These are phyloP conservation scores for Bathelium albidoporum DNA, from an alignment of 495 filamentous ascomycete genomes.

Conservation along the genomic window DNA sequence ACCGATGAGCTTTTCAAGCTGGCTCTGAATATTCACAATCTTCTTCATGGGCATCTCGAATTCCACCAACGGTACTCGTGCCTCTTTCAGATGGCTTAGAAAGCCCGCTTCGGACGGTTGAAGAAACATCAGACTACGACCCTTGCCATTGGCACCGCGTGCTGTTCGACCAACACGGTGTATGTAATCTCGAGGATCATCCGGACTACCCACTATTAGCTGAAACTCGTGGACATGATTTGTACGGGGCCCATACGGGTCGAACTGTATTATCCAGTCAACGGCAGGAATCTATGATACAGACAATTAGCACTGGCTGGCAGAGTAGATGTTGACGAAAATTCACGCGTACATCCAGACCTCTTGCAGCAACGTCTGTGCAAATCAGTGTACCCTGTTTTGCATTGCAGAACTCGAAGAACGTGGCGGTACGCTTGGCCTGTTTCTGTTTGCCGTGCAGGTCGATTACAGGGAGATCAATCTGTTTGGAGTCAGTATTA, in stretches of 20 bases:
- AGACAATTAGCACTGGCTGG: slow-evolving; percentile 5
- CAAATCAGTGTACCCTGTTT: slow-evolving; percentile 82
- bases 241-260: slow-evolving; percentile 61
- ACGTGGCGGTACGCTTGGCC: slow-evolving; percentile 91
- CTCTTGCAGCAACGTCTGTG: slow-evolving; percentile 91
- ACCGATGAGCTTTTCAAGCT: slow-evolving; percentile 84
- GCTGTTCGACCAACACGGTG: slow-evolving; percentile 95
- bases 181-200: slow-evolving; percentile 88
- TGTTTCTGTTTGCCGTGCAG: slow-evolving; percentile 93
- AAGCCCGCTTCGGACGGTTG: slow-evolving; percentile 90
- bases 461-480: slow-evolving; percentile 57
- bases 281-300: slow-evolving; percentile 66
- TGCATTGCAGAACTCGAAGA: slow-evolving; percentile 97
- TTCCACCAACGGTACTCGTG: slow-evolving; percentile 85
- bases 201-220: too few species aligned
- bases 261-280: slow-evolving; percentile 94
- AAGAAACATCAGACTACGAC: slow-evolving; percentile 78
- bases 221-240: neutral
- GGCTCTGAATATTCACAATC: slow-evolving; percentile 82
- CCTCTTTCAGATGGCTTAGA: slow-evolving; percentile 81
- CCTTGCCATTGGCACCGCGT: slow-evolving; percentile 72
- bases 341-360: slow-evolving; percentile 50
- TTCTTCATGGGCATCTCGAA: slow-evolving; percentile 90
- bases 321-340: slow-evolving; percentile 6
- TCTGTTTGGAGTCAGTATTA: too few species aligned